Evolutionary conservation across 2,329 filamentous ascomycete species (phyloP).

Genomic region (Cordyceps cateniannulata): DNA sequence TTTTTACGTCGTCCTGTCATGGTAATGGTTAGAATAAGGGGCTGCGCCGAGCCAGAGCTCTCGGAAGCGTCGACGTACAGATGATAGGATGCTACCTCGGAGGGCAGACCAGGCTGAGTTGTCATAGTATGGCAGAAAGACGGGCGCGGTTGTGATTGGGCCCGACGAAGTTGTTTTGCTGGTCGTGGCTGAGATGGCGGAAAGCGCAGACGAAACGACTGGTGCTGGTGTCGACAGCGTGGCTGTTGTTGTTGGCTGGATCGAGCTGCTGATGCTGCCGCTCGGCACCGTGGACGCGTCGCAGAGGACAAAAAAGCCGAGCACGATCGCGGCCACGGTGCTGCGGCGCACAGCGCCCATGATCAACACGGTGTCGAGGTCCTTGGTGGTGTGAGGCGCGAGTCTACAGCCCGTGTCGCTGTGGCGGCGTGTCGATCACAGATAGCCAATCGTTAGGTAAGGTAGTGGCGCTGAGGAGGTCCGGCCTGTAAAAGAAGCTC

Average conservation of each 20-base stretch:
- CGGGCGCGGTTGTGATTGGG: conserved; percentile 34
- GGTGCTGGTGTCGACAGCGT: conserved; percentile 7
- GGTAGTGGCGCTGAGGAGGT: not conserved
- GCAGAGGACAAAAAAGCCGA: not conserved
- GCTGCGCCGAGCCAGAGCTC: not conserved
- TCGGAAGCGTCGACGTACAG: conserved; percentile 25
- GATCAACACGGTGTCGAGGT: not conserved
- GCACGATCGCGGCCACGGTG: not conserved
- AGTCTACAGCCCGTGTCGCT: not conserved
- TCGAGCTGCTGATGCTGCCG: not conserved
- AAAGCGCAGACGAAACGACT: conserved; percentile 16
- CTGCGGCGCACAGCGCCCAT: conserved; percentile 2
- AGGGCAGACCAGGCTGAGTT: conserved; percentile 36
- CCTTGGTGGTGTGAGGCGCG: not conserved
- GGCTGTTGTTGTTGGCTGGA: conserved; percentile 9
- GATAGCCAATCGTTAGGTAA: not conserved
- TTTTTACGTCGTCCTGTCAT: conserved; percentile 27
- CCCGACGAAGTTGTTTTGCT: conserved; percentile 15
- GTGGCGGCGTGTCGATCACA: conserved; percentile 3
- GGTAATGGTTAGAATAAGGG: not conserved
- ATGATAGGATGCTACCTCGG: conserved; percentile 39
- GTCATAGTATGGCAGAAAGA: conserved; percentile 39
- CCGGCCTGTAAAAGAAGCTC: conserved; percentile 3
- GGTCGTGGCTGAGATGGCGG: not conserved
- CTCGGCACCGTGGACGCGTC: not conserved